Percentiles rank a stretch among this genome's conserved stretches.
Evolutionary conservation across 257 asterid species (phyloP).

Genomic region (Nicotiana sylvestris): DNA sequence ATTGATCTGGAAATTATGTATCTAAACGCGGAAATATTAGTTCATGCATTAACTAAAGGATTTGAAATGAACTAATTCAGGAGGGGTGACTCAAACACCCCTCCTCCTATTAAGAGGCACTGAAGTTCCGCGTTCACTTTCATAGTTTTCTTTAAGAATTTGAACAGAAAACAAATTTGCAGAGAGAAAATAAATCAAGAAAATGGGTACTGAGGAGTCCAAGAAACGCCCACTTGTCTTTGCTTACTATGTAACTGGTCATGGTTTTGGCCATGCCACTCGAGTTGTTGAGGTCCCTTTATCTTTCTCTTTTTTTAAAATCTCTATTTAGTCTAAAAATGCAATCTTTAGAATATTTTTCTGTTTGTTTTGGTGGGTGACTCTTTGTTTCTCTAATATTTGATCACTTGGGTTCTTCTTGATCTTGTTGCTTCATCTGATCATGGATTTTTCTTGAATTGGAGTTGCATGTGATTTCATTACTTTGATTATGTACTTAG

Average conservation of each 20-base stretch:
- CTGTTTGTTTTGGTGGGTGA: not conserved
- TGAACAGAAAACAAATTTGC: not conserved
- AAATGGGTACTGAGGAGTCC: conserved; percentile 45
- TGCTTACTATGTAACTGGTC: conserved; percentile 96
- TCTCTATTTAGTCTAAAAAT: not conserved
- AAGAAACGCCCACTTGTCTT: conserved; percentile 49
- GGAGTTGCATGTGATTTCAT: not conserved
- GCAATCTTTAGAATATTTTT: not conserved
- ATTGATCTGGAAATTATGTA: not conserved
- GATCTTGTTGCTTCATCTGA: not conserved
- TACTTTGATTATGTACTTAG: not conserved
- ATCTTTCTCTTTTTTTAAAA: not conserved
- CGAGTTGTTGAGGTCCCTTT: conserved; percentile 80
- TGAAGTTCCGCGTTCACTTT: not conserved
- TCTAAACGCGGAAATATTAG: not conserved
- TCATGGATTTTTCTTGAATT: not conserved
- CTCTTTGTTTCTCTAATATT: not conserved
- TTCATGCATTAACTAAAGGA: not conserved
- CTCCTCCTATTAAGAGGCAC: too few species aligned
- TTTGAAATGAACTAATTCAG: not conserved
- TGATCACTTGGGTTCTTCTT: not conserved
- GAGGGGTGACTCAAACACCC: too few species aligned
- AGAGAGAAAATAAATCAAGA: not conserved
- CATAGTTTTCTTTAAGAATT: not conserved
- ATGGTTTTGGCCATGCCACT: conserved; percentile 96